Evolutionary conservation across 1,139 yeast genomes (phyloP).

Genomic region (Maudiozyma humilis): DNA sequence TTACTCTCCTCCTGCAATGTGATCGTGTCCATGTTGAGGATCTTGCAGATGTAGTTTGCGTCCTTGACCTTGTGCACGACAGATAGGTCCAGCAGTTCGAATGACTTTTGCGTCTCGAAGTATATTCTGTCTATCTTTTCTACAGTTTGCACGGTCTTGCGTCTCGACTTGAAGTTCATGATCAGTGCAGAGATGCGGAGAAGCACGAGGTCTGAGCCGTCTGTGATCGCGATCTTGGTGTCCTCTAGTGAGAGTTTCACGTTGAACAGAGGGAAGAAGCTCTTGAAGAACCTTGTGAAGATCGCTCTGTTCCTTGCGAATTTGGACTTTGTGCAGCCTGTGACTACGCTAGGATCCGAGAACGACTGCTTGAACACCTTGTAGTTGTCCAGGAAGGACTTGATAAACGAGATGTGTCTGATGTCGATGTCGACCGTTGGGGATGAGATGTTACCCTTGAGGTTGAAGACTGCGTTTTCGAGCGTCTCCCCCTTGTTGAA

Average conservation of each 20-base stretch:
- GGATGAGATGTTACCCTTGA: slow-evolving; percentile 45
- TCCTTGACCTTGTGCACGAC: slow-evolving; percentile 16
- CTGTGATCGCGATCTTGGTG: slow-evolving; percentile 24
- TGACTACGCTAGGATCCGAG: slow-evolving; percentile 19
- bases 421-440: slow-evolving; percentile 35
- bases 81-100: slow-evolving; percentile 21
- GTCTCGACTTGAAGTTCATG: slow-evolving; percentile 19
- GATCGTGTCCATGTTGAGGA: slow-evolving; percentile 20
- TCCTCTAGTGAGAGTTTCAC: slow-evolving; percentile 30
- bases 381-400: slow-evolving; percentile 28
- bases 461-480: slow-evolving; percentile 42
- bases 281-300: slow-evolving; percentile 20
- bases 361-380: slow-evolving; percentile 23
- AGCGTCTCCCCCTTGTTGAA: slow-evolving; percentile 36
- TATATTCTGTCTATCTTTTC: slow-evolving; percentile 12
- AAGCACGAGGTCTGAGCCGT: slow-evolving; percentile 20
- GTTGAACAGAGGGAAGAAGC: slow-evolving; percentile 25
- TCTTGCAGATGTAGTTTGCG: slow-evolving; percentile 16
- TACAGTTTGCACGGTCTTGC: slow-evolving; percentile 8
- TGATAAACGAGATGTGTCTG: slow-evolving; percentile 30
- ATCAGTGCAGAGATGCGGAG: slow-evolving; percentile 19
- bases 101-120: slow-evolving; percentile 16
- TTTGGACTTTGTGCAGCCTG: slow-evolving; percentile 10
- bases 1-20: slow-evolving; percentile 6
- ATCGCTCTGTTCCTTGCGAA: slow-evolving; percentile 11